Evolutionary conservation across 768 basidiomycete species (phyloP).

Genomic region (Suillus alpinus): DNA sequence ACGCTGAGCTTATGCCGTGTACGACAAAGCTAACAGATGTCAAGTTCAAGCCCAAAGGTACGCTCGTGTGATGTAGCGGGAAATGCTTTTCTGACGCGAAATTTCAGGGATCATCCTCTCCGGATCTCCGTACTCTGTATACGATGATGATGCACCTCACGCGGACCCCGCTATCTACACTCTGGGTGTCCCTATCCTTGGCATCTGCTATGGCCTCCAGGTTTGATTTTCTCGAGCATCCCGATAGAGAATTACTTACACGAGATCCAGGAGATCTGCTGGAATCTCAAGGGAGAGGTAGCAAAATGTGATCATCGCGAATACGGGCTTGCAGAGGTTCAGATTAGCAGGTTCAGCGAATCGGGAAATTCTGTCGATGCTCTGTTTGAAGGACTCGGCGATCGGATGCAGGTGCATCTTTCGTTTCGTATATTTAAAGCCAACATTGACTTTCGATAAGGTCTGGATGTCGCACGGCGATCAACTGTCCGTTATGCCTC

Average conservation of each 20-base stretch:
- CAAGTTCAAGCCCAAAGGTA: slow-evolving; percentile 93
- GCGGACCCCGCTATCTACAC: slow-evolving; percentile 91
- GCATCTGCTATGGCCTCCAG: slow-evolving; percentile 97
- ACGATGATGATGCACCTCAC: slow-evolving; percentile 88
- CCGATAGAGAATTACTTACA: not conserved
- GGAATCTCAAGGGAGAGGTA: slow-evolving; percentile 81
- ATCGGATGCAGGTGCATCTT: slow-evolving; percentile 75
- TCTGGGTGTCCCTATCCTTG: slow-evolving; percentile 86
- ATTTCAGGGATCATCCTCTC: slow-evolving; percentile 87
- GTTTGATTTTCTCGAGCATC: slow-evolving; percentile 38
- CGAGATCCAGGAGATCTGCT: slow-evolving; percentile 79
- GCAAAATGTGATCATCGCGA: slow-evolving; percentile 88
- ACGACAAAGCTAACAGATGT: slow-evolving; percentile 87
- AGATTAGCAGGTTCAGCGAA: slow-evolving; percentile 62
- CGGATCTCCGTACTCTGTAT: slow-evolving; percentile 97
- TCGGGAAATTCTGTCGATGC: slow-evolving; percentile 54
- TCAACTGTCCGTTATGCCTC: slow-evolving; percentile 78
- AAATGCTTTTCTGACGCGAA: not conserved
- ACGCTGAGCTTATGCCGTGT: slow-evolving; percentile 97
- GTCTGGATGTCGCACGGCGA: slow-evolving; percentile 99
- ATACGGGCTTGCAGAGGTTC: slow-evolving; percentile 87
- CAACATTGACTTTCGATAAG: slow-evolving; percentile 37
- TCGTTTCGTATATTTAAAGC: not conserved
- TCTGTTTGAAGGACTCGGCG: slow-evolving; percentile 84
- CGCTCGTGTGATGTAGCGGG: not conserved